Evolutionary conservation across 176 grass and related monocot species (phyloP).

Genomic region (Carex littledalei): DNA sequence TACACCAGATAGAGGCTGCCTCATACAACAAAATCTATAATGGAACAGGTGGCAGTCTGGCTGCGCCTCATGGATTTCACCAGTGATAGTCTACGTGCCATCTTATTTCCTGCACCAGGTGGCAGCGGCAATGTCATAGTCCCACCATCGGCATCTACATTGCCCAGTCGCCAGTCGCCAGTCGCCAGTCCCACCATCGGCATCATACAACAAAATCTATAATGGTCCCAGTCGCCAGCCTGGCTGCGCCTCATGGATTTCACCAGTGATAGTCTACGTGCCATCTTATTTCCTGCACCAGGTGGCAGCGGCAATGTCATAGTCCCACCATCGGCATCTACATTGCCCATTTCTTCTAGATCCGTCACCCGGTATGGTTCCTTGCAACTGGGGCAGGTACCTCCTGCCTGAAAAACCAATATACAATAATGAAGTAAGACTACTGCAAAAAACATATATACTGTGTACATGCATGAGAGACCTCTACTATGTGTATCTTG

Average conservation of each 20-base stretch:
- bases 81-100: too few species aligned
- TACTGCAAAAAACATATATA: too few species aligned
- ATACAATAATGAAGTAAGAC: neutral
- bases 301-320: constrained; percentile 55
- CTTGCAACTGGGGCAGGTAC: constrained; percentile 74
- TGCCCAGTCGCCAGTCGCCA: too few species aligned
- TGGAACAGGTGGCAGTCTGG: too few species aligned
- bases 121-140: too few species aligned
- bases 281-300: constrained; percentile 47
- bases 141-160: too few species aligned
- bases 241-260: constrained; percentile 77
- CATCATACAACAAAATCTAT: too few species aligned
- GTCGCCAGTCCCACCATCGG: too few species aligned
- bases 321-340: neutral
- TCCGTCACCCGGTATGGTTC: constrained; percentile 78
- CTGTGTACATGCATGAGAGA: neutral
- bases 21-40: too few species aligned
- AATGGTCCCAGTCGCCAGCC: constrained; percentile 92
- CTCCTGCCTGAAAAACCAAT: constrained; percentile 29
- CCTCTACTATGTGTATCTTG: neutral
- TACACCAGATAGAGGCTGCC: too few species aligned
- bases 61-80: too few species aligned
- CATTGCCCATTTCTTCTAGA: constrained; percentile 49
- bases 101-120: too few species aligned
- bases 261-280: constrained; percentile 63